Conservation (phyloP, 2,329 filamentous ascomycete species). For the Alternaria gaisen region DNA sequence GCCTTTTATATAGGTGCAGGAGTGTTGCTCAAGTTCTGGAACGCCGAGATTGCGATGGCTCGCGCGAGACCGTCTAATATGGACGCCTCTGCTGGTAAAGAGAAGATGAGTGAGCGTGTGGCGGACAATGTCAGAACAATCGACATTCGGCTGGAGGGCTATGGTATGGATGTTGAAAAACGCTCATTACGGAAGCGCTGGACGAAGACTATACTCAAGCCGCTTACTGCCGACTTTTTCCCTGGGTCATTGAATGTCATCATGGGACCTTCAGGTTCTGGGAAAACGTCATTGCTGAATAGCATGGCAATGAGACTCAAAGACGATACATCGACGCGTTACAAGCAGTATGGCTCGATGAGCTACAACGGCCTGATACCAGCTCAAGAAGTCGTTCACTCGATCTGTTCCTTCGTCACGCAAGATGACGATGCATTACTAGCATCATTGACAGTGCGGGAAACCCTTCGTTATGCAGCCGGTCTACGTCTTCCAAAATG, state of each 20-base stretch:
- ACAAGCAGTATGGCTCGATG: constrained; percentile 69
- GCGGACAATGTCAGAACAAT: constrained; percentile 67
- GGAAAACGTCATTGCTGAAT: constrained; percentile 79
- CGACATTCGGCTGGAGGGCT: constrained; percentile 70
- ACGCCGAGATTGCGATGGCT: constrained; percentile 74
- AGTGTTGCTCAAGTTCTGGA: constrained; percentile 69
- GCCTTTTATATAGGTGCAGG: constrained; percentile 70
- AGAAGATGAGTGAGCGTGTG: constrained; percentile 68
- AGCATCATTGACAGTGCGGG: constrained; percentile 77
- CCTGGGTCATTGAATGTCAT: constrained; percentile 77
- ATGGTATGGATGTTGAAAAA: constrained; percentile 72
- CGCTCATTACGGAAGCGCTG: constrained; percentile 62
- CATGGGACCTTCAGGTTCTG: constrained; percentile 81
- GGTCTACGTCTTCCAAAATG: constrained; percentile 74
- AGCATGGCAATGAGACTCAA: constrained; percentile 74
- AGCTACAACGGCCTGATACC: constrained; percentile 75
- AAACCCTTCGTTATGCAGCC: constrained; percentile 73
- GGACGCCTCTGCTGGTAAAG: constrained; percentile 74
- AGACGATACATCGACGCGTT: constrained; percentile 68
- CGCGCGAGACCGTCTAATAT: constrained; percentile 63
- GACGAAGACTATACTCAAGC: constrained; percentile 66
- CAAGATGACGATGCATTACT: constrained; percentile 81
- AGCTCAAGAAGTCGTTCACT: constrained; percentile 73
- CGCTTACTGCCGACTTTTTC: constrained; percentile 71
- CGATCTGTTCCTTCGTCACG: constrained; percentile 78